Conservation (phyloP, 2,329 filamentous ascomycete species). For the Aspergillus sclerotialis region DNA sequence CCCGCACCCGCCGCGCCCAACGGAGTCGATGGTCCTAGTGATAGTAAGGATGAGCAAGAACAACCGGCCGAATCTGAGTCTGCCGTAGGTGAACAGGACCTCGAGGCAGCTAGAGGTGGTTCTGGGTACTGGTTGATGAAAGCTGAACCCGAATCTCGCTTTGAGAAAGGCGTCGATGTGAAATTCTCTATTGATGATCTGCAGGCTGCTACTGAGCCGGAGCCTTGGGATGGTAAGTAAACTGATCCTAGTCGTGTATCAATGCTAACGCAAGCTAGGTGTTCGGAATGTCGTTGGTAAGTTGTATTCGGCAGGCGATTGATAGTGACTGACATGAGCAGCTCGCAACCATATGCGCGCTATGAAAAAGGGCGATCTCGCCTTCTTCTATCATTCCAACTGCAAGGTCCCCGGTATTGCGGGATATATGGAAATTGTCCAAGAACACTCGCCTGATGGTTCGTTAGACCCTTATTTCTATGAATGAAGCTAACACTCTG, state of each 20-base stretch:
- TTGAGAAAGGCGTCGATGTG: conserved; percentile 82
- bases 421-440: conserved; percentile 81
- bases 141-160: conserved; percentile 77
- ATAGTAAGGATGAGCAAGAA: background rate
- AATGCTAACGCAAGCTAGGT: conserved; percentile 22
- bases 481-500: background rate
- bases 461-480: conserved; percentile 21
- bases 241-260: conserved; percentile 12
- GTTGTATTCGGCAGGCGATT: too few species aligned
- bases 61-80: conserved; percentile 11
- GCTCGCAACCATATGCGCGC: conserved; percentile 83
- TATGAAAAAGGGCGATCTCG: conserved; percentile 87
- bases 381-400: conserved; percentile 96
- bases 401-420: conserved; percentile 84
- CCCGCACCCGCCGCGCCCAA: too few species aligned
- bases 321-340: conserved; percentile 17
- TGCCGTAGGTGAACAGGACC: conserved; percentile 7
- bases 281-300: conserved; percentile 39
- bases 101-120: conserved; percentile 10
- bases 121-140: conserved; percentile 73
- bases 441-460: conserved; percentile 75
- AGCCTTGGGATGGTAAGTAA: conserved; percentile 80
- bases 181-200: conserved; percentile 93
- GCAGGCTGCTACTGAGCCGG: conserved; percentile 62
- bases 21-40: background rate